Evolutionary conservation across 208 protist genomes (phyloP), one percentile per base, ranked within the genome.

Genomic region (Tetramitus jugosus): DNA sequence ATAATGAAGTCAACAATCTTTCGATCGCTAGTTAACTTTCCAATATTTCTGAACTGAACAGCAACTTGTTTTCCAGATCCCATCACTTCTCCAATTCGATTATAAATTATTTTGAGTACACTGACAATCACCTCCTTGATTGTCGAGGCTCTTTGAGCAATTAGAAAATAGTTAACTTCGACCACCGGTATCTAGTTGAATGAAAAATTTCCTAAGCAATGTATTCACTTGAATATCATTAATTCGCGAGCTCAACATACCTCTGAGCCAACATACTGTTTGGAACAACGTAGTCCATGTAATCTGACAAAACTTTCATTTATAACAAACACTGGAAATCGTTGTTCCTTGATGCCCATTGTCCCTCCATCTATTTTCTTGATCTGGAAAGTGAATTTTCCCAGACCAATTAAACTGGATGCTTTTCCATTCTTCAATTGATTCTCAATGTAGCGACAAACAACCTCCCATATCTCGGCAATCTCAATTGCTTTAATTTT

Each of bases 181-280:
- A 71, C 17, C 0, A 29, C 33, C 26, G 62, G 62, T 42, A 69
- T 43, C 33, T 13, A 45, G 23, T 45, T 45, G 26, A 26, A 13
- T 43, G 29, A 13, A 39, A 69, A 69, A 43, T 69, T 69, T 69
- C n/a, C n/a, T n/a, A n/a, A n/a, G n/a, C n/a, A n/a, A n/a, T n/a
- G n/a, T n/a, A n/a, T n/a, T n/a, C n/a, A n/a, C n/a, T n/a, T n/a
- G n/a, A n/a, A n/a, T n/a, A n/a, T n/a, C n/a, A n/a, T n/a, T 56
- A 56, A 10, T 56, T 56, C 20, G 49, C 20, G 49, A 20, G 49
- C 49, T 56, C n/a, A n/a, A 20, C 49, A 26, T 56, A 56, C 49
- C 49, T 56, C 49, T 10, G 10, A 26, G 10, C 14, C 10, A 56
- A 56, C 49, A 20, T 26, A 56, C 20, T 10, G 49, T 56, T 56